Base-by-base conservation (phyloP, 1,139 yeast genomes). In the Diutina mesorugosa region DNA sequence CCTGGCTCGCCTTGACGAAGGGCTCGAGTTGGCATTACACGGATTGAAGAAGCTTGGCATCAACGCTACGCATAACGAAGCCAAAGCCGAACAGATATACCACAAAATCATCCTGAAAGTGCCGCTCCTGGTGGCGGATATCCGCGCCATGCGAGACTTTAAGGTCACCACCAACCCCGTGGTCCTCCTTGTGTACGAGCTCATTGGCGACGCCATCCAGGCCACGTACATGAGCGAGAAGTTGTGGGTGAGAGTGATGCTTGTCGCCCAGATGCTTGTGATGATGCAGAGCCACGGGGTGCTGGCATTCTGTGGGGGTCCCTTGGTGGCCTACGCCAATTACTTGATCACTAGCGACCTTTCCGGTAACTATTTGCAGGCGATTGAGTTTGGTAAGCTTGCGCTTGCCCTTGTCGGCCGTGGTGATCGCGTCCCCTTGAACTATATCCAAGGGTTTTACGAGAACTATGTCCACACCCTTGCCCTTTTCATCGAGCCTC, bases 401-500 rank as follows among this genome's bases (percentile, higher is more conserved):
- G 81, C 80, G 0, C 66, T 79, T 52, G 63, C 64, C 16, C 65
- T 78, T 8, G 65, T 79, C 32, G 74, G 74, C 47, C 59, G 67
- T 12, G 73, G 70, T 30, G 67, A 70, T 1, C 68, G 71, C 2
- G 67, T 73, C 0, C 69, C 77, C 2, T 64, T 73, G 41, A 72
- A 73, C 54, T 68, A 71, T 58, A 72, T 74, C 45, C 74, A 73
- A 59, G 67, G 68, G 41, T 72, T 78, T 16, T 78, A 78, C 59
- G 79, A 77, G 60, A 62, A 70, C 50, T 80, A 79, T 60, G 69
- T 77, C 41, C 62, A 71, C 21, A 68, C 78, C 0, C 61, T 79
- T 59, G 84, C 81, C 1, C 66, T 71, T 6, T 74, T 69, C 57
- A 66, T 76, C 54, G 82, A 79, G 57, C 79, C 83, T 1, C 58